These are phyloP conservation scores for Trametes cinnabarina DNA, from an alignment of 768 basidiomycete species.

Conservation along the genomic window DNA sequence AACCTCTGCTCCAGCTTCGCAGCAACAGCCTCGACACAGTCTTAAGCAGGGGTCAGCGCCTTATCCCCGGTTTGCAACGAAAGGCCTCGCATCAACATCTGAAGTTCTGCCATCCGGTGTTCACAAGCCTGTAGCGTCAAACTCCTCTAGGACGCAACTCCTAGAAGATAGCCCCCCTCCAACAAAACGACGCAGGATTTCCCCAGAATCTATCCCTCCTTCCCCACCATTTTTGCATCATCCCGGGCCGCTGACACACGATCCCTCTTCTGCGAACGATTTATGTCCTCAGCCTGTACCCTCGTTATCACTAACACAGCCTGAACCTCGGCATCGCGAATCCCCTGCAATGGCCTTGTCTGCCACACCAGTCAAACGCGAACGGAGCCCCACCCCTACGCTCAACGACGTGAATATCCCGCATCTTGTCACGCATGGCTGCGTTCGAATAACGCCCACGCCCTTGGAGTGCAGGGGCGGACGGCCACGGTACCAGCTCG, in stretches of 20 bases:
- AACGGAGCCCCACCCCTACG: conserved; percentile 19
- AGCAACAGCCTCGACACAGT: too few species aligned
- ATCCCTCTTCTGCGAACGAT: too few species aligned
- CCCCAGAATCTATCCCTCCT: not conserved
- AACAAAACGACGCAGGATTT: not conserved
- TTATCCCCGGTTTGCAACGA: too few species aligned
- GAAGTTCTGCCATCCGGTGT: not conserved
- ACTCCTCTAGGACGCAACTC: not conserved
- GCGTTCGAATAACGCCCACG: conserved; percentile 18
- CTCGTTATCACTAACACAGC: too few species aligned
- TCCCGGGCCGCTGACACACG: too few species aligned
- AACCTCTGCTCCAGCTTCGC: too few species aligned
- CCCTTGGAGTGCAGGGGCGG: conserved; percentile 12
- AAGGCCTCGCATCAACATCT: not conserved
- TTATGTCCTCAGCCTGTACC: too few species aligned
- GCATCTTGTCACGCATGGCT: conserved; percentile 12
- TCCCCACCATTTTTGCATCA: not conserved
- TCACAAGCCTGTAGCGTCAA: not conserved
- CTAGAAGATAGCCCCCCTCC: not conserved
- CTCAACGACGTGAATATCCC: not conserved
- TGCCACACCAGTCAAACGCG: conserved; percentile 15
- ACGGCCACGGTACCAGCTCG: not conserved
- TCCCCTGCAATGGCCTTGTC: too few species aligned
- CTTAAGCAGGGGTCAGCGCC: too few species aligned
- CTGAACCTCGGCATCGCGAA: too few species aligned